Percentiles rank a stretch among this genome's conserved stretches.
Evolutionary conservation across 371 early-diverging fungal genomes (phyloP).

Genomic region (Synchytrium microbalum): DNA sequence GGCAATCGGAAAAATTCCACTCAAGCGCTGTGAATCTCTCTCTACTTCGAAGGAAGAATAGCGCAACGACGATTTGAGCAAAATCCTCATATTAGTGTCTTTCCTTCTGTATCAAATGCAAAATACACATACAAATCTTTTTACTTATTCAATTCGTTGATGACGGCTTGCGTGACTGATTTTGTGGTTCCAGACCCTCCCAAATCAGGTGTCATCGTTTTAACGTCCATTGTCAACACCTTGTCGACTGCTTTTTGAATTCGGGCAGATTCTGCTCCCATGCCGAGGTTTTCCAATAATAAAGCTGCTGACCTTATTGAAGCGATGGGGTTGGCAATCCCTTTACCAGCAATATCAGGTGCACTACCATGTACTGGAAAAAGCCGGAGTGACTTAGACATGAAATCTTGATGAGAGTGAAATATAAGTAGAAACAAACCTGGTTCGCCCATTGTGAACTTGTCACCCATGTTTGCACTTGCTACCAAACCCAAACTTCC

Average conservation of each 20-base stretch:
- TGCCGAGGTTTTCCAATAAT: slow-evolving; percentile 79
- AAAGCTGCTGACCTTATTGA: slow-evolving; percentile 92
- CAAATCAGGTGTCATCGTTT: slow-evolving; percentile 71
- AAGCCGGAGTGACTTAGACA: too few species aligned
- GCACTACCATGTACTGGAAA: slow-evolving; percentile 96
- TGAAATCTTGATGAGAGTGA: too few species aligned
- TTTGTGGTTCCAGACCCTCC: slow-evolving; percentile 82
- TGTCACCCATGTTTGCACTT: slow-evolving; percentile 79
- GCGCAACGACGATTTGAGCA: too few species aligned
- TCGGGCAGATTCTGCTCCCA: slow-evolving; percentile 57
- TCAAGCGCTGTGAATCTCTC: not conserved
- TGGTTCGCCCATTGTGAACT: slow-evolving; percentile 21
- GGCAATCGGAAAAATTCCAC: slow-evolving; percentile 3
- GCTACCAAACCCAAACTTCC: slow-evolving; percentile 91
- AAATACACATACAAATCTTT: not conserved
- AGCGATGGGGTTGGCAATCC: slow-evolving; percentile 93
- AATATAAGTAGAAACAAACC: too few species aligned
- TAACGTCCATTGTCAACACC: slow-evolving; percentile 38
- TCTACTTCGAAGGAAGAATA: not conserved
- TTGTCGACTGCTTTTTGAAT: slow-evolving; percentile 82
- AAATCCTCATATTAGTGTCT: not conserved
- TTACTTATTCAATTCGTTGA: slow-evolving; percentile 7
- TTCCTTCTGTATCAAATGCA: too few species aligned
- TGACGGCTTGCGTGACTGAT: slow-evolving; percentile 73
- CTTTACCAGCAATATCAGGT: slow-evolving; percentile 95